A percentile compares a stretch with the other conserved stretches of the same genome.
Evolutionary conservation across 1,284 basidiomycete genomes (phyloP).

Genomic region (Cutaneotrichosporon spelunceum): DNA sequence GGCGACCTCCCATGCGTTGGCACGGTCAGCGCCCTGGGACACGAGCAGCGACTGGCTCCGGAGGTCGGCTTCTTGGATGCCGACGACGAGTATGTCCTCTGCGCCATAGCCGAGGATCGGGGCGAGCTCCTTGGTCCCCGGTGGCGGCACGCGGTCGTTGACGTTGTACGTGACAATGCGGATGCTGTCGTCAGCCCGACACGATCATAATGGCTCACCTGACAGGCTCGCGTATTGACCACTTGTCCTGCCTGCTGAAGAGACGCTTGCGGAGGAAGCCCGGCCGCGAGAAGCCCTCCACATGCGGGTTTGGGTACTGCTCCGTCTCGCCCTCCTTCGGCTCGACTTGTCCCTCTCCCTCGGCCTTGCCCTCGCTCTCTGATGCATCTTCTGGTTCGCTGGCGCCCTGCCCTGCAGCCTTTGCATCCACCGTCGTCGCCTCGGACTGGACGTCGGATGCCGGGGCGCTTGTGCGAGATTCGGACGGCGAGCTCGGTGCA

Average conservation of each 20-base stretch:
- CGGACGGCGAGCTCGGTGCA: neutral
- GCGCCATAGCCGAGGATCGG: constrained; percentile 35
- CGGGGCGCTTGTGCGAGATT: neutral
- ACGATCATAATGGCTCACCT: constrained; percentile 14
- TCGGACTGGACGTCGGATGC: constrained; percentile 5
- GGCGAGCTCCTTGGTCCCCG: constrained; percentile 39
- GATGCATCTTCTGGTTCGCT: neutral
- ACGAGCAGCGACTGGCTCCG: constrained; percentile 39
- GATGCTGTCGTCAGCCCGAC: constrained; percentile 23
- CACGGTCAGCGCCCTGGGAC: constrained; percentile 50
- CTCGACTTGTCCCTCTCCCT: no score
- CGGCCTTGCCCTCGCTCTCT: neutral
- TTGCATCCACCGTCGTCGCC: neutral
- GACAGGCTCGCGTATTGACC: constrained; percentile 28
- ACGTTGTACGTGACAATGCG: constrained; percentile 48
- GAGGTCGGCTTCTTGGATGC: constrained; percentile 45
- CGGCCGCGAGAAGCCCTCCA: constrained; percentile 32
- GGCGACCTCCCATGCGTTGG: constrained; percentile 57
- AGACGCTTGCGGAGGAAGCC: constrained; percentile 37
- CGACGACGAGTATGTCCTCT: constrained; percentile 46
- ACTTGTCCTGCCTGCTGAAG: constrained; percentile 32
- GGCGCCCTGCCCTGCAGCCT: neutral
- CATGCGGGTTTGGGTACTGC: constrained; percentile 37
- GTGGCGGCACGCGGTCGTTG: constrained; percentile 43
- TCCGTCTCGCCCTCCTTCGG: constrained; percentile 6